Evolutionary conservation across 441 rosid species (phyloP).

Genomic region (Adansonia grandidieri): DNA sequence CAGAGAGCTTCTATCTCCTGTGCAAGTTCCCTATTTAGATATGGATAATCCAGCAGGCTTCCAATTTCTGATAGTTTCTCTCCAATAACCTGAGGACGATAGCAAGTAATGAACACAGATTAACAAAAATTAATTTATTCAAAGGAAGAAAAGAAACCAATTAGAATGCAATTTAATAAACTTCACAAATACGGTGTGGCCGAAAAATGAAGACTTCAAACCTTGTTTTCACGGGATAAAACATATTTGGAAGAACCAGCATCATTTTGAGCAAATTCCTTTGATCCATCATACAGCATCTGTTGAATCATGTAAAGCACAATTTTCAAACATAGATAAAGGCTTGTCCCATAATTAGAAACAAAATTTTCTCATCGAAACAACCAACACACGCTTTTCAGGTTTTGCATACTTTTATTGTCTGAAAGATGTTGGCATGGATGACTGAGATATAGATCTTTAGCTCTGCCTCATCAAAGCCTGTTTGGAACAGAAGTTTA

Average conservation of each 20-base stretch:
- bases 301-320: conserved; percentile 45
- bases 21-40: conserved; percentile 74
- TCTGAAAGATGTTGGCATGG: conserved; percentile 96
- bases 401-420: conserved; percentile 92
- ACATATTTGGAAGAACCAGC: conserved; percentile 63
- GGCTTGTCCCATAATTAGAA: conserved; percentile 21
- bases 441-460: conserved; percentile 88
- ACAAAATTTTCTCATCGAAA: conserved; percentile 38
- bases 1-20: conserved; percentile 76
- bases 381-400: conserved; percentile 75
- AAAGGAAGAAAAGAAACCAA: background rate
- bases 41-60: conserved; percentile 70
- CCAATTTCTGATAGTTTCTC: conserved; percentile 86
- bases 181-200: background rate
- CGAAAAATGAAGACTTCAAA: conserved; percentile 35
- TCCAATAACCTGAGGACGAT: conserved; percentile 63
- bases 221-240: conserved; percentile 76
- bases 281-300: conserved; percentile 88
- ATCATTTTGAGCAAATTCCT: conserved; percentile 89
- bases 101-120: conserved; percentile 10
- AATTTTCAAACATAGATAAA: conserved; percentile 25
- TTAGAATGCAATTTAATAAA: background rate
- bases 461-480: conserved; percentile 85
- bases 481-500: conserved; percentile 95
- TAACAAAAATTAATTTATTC: background rate